phyloP scores from a whole-genome alignment of 306 rosid genomes.

The Sicyos baderoa region DNA sequence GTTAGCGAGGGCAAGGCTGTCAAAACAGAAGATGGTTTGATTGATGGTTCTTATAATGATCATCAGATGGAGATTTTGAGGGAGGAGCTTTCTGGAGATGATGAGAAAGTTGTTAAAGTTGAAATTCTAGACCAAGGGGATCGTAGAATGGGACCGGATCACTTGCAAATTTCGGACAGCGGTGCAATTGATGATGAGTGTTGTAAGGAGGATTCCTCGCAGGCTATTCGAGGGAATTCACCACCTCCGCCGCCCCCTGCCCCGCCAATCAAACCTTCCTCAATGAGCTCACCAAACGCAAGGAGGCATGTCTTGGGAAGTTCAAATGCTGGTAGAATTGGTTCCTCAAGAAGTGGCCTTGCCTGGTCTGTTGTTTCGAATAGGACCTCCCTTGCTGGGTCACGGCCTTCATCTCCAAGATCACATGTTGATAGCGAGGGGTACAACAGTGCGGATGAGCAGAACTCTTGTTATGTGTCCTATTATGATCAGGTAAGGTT shows the following conservation, averaged over 20 bases:
- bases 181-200: conserved; percentile 31
- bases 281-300: conserved; percentile 38
- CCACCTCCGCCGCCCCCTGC: conserved; percentile 97
- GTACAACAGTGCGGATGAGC: conserved; percentile 93
- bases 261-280: conserved; percentile 68
- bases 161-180: conserved; percentile 34
- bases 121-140: conserved; percentile 35
- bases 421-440: conserved; percentile 89
- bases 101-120: conserved; percentile 36
- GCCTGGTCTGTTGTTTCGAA: conserved; percentile 65
- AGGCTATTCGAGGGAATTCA: conserved; percentile 30
- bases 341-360: conserved; percentile 56
- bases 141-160: conserved; percentile 25
- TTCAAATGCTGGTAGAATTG: conserved; percentile 42
- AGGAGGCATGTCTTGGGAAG: conserved; percentile 47
- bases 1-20: conserved; percentile 29
- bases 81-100: conserved; percentile 29
- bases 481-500: conserved; percentile 74
- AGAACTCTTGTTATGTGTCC: conserved; percentile 57
- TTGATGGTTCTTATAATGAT: conserved; percentile 34
- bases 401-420: conserved; percentile 85
- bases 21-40: conserved; percentile 40
- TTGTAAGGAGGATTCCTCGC: conserved; percentile 26
- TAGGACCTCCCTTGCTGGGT: conserved; percentile 66
- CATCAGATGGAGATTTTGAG: conserved; percentile 36